Evolutionary conservation across 2,329 filamentous ascomycete species (phyloP).

Genomic region (Truncatella angustata): DNA sequence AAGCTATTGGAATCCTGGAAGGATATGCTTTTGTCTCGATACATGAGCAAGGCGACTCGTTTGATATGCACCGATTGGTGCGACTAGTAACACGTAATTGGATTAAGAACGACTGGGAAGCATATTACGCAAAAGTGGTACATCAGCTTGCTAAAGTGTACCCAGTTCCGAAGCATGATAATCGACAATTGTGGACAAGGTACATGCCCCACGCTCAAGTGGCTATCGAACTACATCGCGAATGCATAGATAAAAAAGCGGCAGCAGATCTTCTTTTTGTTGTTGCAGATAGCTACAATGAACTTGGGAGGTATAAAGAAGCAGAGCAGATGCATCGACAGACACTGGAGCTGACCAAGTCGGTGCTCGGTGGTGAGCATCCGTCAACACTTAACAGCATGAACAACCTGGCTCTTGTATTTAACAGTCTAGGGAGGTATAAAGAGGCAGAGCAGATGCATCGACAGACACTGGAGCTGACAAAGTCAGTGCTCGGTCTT

Average conservation of each 20-base stretch:
- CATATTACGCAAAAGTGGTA: constrained; percentile 5
- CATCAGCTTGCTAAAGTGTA: background rate
- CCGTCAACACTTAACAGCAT: background rate
- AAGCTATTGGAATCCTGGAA: constrained; percentile 13
- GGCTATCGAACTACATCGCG: background rate
- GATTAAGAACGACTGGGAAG: constrained; percentile 6
- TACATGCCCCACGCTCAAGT: background rate
- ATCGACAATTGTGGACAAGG: background rate
- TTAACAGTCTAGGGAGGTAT: background rate
- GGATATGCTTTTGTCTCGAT: constrained; percentile 27
- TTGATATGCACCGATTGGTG: constrained; percentile 23
- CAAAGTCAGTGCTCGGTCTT: background rate
- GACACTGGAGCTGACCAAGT: background rate
- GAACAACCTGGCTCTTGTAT: background rate
- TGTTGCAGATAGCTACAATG: background rate
- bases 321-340: background rate
- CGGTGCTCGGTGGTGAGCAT: background rate
- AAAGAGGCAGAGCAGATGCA: background rate
- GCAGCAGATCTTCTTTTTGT: background rate
- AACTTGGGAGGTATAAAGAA: background rate
- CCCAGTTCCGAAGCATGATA: background rate
- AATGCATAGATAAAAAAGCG: background rate
- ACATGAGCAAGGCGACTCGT: constrained; percentile 13
- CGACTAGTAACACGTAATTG: constrained; percentile 14
- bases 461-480: background rate